Base-by-base conservation (phyloP, 2,329 filamentous ascomycete species). In the Scopulariopsis brevicaulis region DNA sequence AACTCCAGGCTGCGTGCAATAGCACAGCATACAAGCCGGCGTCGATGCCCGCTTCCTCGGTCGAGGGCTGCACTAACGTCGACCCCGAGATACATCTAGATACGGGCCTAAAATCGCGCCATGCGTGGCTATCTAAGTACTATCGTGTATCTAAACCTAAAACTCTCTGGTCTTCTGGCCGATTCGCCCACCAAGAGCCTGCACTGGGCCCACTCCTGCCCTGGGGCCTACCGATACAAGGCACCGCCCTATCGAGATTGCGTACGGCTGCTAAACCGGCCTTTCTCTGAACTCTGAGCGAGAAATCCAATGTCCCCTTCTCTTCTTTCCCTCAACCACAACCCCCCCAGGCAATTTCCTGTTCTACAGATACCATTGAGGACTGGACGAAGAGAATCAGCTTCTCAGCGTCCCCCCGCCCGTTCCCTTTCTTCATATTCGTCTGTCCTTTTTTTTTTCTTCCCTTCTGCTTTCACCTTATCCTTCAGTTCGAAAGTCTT, bases 351-450 rank as follows among this genome's bases (percentile, higher is more conserved):
- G 28, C 28, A 32, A 32, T 32, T 46, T 46, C 37, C 40, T 15
- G 43, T 60, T 53, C 34, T 59, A 48, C 60, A 58, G 60, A 64
- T 64, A 60, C 60, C 59, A 56, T 28, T 28, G 34, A 56, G 40
- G 40, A 56, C 55, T 24, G 22, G 28, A 56, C 28, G 25, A 51
- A 50, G 34, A 54, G 28, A 32, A 51, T 35, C 50, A 28, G 34
- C 56, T 56, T 59, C 59, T 53, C 59, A 60, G 57, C 62, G 62
- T 65, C 63, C 62, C 61, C 65, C 65, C 62, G 60, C 62, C 60
- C 61, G 64, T 64, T 68, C 62, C 58, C 61, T 58, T 64, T 65
- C 62, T 64, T 61, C 63, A 62, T 63, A 64, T 66, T 61, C 59
- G 64, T 62, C 59, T 59, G 63, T 64, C 61, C 56, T 64, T 62